Percentiles rank a stretch among this genome's conserved stretches.
These are phyloP conservation scores for Diospyros kaki DNA, from an alignment of 148 eudicot species.

Conservation along the genomic window DNA sequence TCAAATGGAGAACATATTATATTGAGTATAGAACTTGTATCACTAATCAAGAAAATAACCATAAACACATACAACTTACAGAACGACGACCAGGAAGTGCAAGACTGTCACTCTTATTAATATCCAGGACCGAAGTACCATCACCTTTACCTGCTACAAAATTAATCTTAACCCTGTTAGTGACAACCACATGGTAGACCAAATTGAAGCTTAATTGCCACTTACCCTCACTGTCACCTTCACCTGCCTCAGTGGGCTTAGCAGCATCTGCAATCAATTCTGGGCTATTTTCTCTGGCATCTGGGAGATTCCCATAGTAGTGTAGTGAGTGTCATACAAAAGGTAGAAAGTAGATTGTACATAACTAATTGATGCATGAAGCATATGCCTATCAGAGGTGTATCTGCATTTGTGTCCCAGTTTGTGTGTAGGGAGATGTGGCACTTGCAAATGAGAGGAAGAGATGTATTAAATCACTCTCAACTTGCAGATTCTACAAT, in stretches of 20 bases:
- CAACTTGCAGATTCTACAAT: too few relatives aligned
- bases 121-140: constrained; percentile 27
- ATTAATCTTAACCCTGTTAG: constrained; percentile 10
- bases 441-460: neutral
- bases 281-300: constrained; percentile 44
- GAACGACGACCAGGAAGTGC: constrained; percentile 42
- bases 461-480: neutral
- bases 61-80: constrained; percentile 87
- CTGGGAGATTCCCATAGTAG: constrained; percentile 33
- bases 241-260: constrained; percentile 22
- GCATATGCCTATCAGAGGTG: neutral
- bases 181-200: neutral
- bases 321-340: constrained; percentile 11
- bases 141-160: constrained; percentile 37
- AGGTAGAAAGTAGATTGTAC: neutral
- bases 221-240: constrained; percentile 31
- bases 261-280: constrained; percentile 24
- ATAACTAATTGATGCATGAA: neutral
- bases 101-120: constrained; percentile 23
- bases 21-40: constrained; percentile 24
- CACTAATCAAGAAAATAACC: constrained; percentile 16
- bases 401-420: neutral
- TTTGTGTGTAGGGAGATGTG: neutral
- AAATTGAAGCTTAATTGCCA: constrained; percentile 9
- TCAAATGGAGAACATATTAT: constrained; percentile 22